These are phyloP conservation scores for Escovopsis sp. DNA, from an alignment of 2,329 filamentous ascomycete genomes.

Conservation along the genomic window DNA sequence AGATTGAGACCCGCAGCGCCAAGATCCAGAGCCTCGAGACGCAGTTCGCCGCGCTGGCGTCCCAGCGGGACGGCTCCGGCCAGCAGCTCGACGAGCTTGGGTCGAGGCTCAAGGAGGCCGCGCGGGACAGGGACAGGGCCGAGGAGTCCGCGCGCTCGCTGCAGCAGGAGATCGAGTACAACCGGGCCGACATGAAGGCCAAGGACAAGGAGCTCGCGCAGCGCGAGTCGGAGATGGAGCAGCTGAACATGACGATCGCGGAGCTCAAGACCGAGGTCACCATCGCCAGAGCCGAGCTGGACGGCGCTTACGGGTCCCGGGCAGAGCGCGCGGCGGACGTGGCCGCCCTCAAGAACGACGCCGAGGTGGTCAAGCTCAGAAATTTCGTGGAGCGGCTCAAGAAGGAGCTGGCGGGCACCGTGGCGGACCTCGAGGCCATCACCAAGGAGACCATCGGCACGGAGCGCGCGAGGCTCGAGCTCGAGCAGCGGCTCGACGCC, in stretches of 20 bases:
- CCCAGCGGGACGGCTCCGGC: not conserved
- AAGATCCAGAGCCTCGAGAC: conserved; percentile 29
- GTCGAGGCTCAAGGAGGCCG: conserved; percentile 17
- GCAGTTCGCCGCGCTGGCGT: conserved; percentile 7
- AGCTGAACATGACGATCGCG: conserved; percentile 35
- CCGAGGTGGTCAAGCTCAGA: conserved; percentile 31
- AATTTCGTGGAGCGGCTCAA: conserved; percentile 35
- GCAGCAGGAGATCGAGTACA: conserved; percentile 11
- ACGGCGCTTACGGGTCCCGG: conserved; percentile 45
- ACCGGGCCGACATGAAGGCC: conserved; percentile 7
- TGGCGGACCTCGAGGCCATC: conserved; percentile 38
- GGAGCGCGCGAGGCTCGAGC: conserved; percentile 33
- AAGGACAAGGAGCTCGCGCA: conserved; percentile 31
- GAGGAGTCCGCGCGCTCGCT: conserved; percentile 15
- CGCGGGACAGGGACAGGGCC: conserved; percentile 12
- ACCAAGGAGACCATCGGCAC: conserved; percentile 36
- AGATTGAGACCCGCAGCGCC: conserved; percentile 19
- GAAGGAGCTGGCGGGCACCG: conserved; percentile 33
- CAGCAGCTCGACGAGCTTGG: conserved; percentile 18
- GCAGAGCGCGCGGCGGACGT: conserved; percentile 44
- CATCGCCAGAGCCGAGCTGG: conserved; percentile 45
- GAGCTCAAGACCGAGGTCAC: conserved; percentile 49
- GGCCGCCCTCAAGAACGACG: conserved; percentile 35
- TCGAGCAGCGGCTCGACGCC: conserved; percentile 25
- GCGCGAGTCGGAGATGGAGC: conserved; percentile 36